Percentiles rank a stretch among this genome's conserved stretches.
Evolutionary conservation across 2,329 filamentous ascomycete species (phyloP).

Genomic region (Knoxdaviesia capensis): DNA sequence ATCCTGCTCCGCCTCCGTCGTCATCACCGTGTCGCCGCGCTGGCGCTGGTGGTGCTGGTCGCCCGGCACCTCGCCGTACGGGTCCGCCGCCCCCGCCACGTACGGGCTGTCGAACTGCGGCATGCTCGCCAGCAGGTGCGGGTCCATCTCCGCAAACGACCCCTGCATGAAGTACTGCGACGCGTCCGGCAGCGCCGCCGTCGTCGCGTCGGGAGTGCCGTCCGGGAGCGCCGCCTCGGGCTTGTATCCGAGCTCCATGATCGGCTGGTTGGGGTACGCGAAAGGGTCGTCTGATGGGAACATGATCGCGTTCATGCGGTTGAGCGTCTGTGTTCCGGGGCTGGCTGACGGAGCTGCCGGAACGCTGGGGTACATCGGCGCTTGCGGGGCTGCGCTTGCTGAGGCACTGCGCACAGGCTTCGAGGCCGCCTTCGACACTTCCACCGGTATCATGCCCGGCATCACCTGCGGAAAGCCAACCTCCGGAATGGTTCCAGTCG

Average conservation of each 20-base stretch:
- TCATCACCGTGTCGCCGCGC: slow-evolving; percentile 11
- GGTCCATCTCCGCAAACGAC: slow-evolving; percentile 1
- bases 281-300: slow-evolving; percentile 63
- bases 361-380: slow-evolving; percentile 16
- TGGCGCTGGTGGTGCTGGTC: slow-evolving; percentile 18
- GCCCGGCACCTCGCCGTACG: slow-evolving; percentile 1
- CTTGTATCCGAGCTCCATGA: slow-evolving; percentile 42
- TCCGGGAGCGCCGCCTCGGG: background rate
- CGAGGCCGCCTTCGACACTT: slow-evolving; percentile 11
- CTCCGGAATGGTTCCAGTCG: slow-evolving; percentile 10
- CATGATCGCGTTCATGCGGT: slow-evolving; percentile 49
- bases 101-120: background rate
- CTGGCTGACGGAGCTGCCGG: slow-evolving; percentile 1
- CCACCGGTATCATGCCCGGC: slow-evolving; percentile 23
- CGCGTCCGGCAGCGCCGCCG: background rate
- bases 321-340: slow-evolving; percentile 9
- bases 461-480: slow-evolving; percentile 13
- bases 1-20: slow-evolving; percentile 6
- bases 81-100: background rate
- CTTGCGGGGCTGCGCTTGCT: slow-evolving; percentile 14
- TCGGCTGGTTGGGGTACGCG: slow-evolving; percentile 58
- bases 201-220: background rate
- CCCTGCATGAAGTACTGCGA: background rate
- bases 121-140: background rate
- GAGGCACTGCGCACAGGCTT: no score